Conservation (phyloP, 768 basidiomycete genomes). For the Lentinula aciculospora region DNA sequence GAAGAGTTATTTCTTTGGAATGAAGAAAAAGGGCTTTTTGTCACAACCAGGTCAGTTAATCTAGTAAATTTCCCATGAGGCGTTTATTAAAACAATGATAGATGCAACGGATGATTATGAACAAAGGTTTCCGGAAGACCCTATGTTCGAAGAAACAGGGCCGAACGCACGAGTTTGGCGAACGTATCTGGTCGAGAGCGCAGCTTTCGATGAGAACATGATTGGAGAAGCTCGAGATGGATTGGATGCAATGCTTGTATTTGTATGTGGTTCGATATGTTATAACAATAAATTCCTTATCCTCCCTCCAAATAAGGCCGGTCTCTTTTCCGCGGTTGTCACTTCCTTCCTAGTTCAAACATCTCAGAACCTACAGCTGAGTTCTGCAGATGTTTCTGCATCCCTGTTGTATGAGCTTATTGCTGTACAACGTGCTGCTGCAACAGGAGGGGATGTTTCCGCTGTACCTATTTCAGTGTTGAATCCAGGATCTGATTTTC, state of each 20-base stretch:
- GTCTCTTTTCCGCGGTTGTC: slow-evolving; percentile 10
- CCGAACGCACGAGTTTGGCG: slow-evolving; percentile 4
- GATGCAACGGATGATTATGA: slow-evolving; percentile 6
- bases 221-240: too few relatives aligned
- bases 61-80: too few relatives aligned
- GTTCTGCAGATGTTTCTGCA: not conserved
- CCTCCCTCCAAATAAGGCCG: too few relatives aligned
- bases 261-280: slow-evolving; percentile 8
- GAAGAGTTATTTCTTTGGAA: not conserved
- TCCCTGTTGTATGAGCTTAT: not conserved
- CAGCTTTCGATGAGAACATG: slow-evolving; percentile 2
- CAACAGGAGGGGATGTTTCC: not conserved
- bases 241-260: slow-evolving; percentile 6
- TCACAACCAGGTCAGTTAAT: not conserved
- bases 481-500: not conserved
- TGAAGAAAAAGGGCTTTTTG: not conserved
- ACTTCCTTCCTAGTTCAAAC: slow-evolving; percentile 7
- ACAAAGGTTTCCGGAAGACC: slow-evolving; percentile 1
- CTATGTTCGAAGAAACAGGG: not conserved
- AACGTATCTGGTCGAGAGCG: slow-evolving; percentile 6
- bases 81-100: too few relatives aligned
- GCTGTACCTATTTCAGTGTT: not conserved
- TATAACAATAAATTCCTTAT: too few relatives aligned
- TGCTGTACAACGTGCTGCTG: slow-evolving; percentile 4
- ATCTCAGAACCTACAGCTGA: not conserved